Base-by-base conservation (phyloP, 73 alveolate genomes). In the Blepharisma japonicum region DNA sequence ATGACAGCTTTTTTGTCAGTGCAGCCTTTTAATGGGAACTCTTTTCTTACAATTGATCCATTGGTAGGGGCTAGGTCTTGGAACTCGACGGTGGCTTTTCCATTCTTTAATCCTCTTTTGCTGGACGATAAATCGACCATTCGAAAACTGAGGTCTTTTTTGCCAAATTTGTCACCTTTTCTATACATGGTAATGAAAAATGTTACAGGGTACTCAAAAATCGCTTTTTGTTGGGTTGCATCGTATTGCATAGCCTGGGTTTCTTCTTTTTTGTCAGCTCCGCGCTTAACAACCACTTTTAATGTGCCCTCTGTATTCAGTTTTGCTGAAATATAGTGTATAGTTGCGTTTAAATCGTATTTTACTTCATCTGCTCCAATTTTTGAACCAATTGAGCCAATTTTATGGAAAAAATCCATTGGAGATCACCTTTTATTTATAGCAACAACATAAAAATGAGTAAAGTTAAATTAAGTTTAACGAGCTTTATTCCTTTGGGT, bases 291-390 rank as follows among this genome's bases (percentile, higher is more conserved):
- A 14, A n/a, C 18, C 47, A 61, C 23, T 61, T 61, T 61, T 14
- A 61, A 9, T 5, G 0, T 0, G 2, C 47, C 14, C 14, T n/a
- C 38, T 14, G 39, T 4, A 18, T n/a, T n/a, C 3, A 18, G 38
- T 20, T 8, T 8, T 14, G 23, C 18, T n/a, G 38, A 14, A 18
- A 61, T 14, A 25, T 61, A 61, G 74, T 61, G 74, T 18, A 61
- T 61, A 18, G 47, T 25, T 14, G 23, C 74, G 14, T 61, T 39
- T 39, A 61, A 61, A 14, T 61, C 74, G 74, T 14, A 61, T 61
- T 61, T 61, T 18, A 61, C 46, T n/a, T 25, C 23, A 14, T 61
- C 47, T n/a, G 74, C 74, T 9, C 74, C 74, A 39, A 61, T 61
- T 32, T 32, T 32, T 32, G 42, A 32, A 3, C 42, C 42, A 32